Percentiles rank a stretch among this genome's conserved stretches.
Conservation (phyloP, 192 early-diverging fungal genomes). For the Funneliformis mosseae region DNA sequence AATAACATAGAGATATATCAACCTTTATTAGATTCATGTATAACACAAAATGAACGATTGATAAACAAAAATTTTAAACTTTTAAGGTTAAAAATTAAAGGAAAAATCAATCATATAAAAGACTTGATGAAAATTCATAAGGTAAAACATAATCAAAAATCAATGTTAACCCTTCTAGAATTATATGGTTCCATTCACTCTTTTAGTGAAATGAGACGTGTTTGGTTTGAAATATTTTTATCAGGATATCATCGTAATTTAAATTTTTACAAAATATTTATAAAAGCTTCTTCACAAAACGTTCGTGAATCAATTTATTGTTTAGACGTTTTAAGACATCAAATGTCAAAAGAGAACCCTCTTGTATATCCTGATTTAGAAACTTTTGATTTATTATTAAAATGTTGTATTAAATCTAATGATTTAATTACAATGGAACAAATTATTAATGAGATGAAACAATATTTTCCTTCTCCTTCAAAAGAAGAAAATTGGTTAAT, state of each 20-base stretch:
- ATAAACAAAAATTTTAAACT: background rate
- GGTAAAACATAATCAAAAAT: slow-evolving; percentile 5
- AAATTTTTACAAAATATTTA: slow-evolving; percentile 15
- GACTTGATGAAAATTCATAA: background rate
- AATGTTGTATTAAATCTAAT: background rate
- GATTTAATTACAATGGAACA: background rate
- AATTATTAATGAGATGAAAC: background rate
- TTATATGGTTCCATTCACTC: background rate
- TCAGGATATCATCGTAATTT: background rate
- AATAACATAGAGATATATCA: slow-evolving; percentile 2
- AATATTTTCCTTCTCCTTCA: background rate
- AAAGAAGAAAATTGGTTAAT: background rate
- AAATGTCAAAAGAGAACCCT: slow-evolving; percentile 16
- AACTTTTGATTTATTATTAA: background rate
- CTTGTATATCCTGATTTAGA: background rate
- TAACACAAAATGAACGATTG: background rate
- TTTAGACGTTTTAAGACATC: slow-evolving; percentile 18
- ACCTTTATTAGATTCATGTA: slow-evolving; percentile 14
- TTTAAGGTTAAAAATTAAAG: background rate
- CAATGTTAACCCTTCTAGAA: slow-evolving; percentile 9
- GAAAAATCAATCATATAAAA: background rate
- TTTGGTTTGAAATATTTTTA: slow-evolving; percentile 9
- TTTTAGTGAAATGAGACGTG: background rate
- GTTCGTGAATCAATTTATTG: background rate
- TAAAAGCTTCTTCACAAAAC: background rate